Conservation (phyloP, 2,329 filamentous ascomycete species). For the Fusarium sarcochroum region DNA sequence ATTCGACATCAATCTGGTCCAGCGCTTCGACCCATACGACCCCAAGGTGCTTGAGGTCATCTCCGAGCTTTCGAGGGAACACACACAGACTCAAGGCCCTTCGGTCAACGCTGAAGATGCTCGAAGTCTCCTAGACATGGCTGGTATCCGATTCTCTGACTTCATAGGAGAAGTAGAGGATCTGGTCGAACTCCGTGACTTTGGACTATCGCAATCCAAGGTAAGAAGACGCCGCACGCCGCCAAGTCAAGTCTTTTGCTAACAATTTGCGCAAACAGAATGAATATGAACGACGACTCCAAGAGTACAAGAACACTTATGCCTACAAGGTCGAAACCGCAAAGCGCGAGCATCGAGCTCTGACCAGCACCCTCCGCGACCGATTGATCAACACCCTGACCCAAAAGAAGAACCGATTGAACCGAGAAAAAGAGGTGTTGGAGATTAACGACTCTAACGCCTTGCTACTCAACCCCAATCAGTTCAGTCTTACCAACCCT, state of each 20-base stretch:
- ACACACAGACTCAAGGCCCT: conserved; percentile 62
- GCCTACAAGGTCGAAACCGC: conserved; percentile 74
- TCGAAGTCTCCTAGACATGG: conserved; percentile 76
- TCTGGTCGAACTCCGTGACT: conserved; percentile 88
- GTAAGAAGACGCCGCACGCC: conserved; percentile 65
- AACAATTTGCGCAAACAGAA: conserved; percentile 58
- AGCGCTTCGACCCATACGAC: conserved; percentile 85
- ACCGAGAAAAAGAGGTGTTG: conserved; percentile 76
- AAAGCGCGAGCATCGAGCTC: conserved; percentile 70
- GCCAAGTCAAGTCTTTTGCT: conserved; percentile 24
- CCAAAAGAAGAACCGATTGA: conserved; percentile 74
- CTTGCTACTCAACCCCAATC: conserved; percentile 75
- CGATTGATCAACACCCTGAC: conserved; percentile 76
- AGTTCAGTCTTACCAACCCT: conserved; percentile 76
- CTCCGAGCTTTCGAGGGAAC: conserved; percentile 70
- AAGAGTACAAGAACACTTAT: conserved; percentile 71
- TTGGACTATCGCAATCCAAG: conserved; percentile 83
- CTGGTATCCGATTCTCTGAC: conserved; percentile 86
- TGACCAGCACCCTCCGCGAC: conserved; percentile 73
- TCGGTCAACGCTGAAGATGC: conserved; percentile 58
- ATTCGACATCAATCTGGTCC: conserved; percentile 87
- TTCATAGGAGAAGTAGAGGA: conserved; percentile 92
- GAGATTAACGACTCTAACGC: conserved; percentile 77
- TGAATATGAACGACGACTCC: conserved; percentile 73
- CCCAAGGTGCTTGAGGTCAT: conserved; percentile 81